A percentile compares a stretch with the other conserved stretches of the same genome.
These are phyloP conservation scores for Phialophora expanda DNA, from an alignment of 2,329 filamentous ascomycete genomes.

Conservation along the genomic window DNA sequence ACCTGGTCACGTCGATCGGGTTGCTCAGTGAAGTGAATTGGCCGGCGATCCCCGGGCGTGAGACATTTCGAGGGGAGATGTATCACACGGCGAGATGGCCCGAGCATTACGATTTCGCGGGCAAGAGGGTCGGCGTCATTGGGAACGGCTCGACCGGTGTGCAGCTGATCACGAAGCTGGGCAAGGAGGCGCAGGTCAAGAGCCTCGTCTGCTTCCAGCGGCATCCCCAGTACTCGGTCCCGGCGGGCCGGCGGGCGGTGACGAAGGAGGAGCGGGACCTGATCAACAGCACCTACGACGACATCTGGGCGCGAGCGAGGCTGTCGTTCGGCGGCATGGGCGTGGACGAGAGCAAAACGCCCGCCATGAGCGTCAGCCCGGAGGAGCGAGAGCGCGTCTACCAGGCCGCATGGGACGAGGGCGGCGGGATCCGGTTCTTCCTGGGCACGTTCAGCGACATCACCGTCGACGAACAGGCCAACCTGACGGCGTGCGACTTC, in stretches of 20 bases:
- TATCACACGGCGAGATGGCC: conserved; percentile 68
- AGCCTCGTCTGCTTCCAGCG: conserved; percentile 61
- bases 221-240: conserved; percentile 68
- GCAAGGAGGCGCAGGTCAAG: conserved; percentile 43
- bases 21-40: conserved; percentile 64
- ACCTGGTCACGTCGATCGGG: conserved; percentile 55
- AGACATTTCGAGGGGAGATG: conserved; percentile 62
- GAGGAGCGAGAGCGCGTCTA: conserved; percentile 51
- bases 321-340: conserved; percentile 58
- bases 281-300: conserved; percentile 30
- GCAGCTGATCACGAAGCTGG: conserved; percentile 66
- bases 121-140: conserved; percentile 67
- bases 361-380: conserved; percentile 9
- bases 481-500: conserved; percentile 60
- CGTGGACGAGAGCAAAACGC: conserved; percentile 53
- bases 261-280: conserved; percentile 57
- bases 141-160: conserved; percentile 66
- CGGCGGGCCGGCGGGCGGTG: conserved; percentile 60
- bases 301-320: conserved; percentile 40
- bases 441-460: conserved; percentile 58
- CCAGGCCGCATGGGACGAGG: conserved; percentile 56
- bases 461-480: conserved; percentile 53
- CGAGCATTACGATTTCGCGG: conserved; percentile 56
- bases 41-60: conserved; percentile 64
- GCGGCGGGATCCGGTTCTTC: conserved; percentile 60